Conservation (phyloP, 2,329 filamentous ascomycete genomes). For the Alternaria longipes region DNA sequence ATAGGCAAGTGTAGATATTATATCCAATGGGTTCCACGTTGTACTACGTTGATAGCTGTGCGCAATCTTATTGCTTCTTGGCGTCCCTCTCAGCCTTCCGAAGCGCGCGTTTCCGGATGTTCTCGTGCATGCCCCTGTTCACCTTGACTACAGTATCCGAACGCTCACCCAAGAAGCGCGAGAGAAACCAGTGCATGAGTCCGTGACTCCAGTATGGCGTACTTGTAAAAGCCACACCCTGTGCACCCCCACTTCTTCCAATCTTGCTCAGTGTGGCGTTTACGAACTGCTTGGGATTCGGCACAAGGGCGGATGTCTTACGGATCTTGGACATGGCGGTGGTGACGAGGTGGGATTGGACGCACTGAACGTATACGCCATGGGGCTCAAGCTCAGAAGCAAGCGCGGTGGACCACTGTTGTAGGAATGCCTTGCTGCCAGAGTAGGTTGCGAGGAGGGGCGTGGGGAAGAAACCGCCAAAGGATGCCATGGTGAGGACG, state of each 20-base stretch:
- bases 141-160: slow-evolving; percentile 65
- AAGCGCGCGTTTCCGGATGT: slow-evolving; percentile 82
- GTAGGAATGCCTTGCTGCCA: slow-evolving; percentile 96
- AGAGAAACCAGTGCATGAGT: slow-evolving; percentile 83
- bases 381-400: slow-evolving; percentile 81
- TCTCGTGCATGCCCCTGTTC: slow-evolving; percentile 78
- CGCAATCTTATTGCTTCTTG: slow-evolving; percentile 64
- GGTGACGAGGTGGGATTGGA: slow-evolving; percentile 91
- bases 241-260: slow-evolving; percentile 78
- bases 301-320: slow-evolving; percentile 78
- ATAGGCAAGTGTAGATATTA: not conserved
- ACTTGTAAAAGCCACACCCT: slow-evolving; percentile 81
- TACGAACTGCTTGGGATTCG: slow-evolving; percentile 84
- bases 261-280: slow-evolving; percentile 80
- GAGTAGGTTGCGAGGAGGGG: slow-evolving; percentile 95
- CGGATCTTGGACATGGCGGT: slow-evolving; percentile 98
- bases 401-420: slow-evolving; percentile 92
- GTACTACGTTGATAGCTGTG: not conserved
- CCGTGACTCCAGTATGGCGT: slow-evolving; percentile 95
- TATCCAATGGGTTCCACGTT: not conserved
- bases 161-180: slow-evolving; percentile 67
- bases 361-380: slow-evolving; percentile 88
- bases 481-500: slow-evolving; percentile 96
- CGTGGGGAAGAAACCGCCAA: slow-evolving; percentile 90
- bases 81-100: slow-evolving; percentile 84